Conservation (phyloP, 2,329 filamentous ascomycete species). For the Alternaria ethzedia region DNA sequence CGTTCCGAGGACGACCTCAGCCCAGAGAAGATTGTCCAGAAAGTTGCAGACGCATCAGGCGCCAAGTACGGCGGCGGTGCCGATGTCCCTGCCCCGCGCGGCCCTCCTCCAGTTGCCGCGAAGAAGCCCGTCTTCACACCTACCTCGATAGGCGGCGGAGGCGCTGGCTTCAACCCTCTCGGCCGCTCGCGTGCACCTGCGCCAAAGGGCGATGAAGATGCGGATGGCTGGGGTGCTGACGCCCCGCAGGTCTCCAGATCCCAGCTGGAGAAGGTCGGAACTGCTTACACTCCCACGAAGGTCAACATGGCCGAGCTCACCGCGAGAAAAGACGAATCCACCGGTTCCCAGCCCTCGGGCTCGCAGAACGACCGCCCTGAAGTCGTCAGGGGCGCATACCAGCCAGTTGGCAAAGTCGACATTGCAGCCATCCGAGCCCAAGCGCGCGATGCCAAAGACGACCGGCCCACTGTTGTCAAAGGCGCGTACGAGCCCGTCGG, state of each 20-base stretch:
- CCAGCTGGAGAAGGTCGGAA: constrained; percentile 87
- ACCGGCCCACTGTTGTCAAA: constrained; percentile 84
- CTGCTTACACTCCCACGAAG: constrained; percentile 94
- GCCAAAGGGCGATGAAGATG: constrained; percentile 68
- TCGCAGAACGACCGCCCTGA: constrained; percentile 60
- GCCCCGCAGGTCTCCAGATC: constrained; percentile 88
- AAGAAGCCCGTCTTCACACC: constrained; percentile 94
- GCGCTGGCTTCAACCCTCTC: constrained; percentile 70
- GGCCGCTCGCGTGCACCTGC: constrained; percentile 65
- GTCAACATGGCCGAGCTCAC: constrained; percentile 90
- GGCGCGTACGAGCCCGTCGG: constrained; percentile 93
- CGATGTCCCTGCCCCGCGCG: constrained; percentile 60
- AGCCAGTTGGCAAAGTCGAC: constrained; percentile 96
- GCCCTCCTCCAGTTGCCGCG: constrained; percentile 72
- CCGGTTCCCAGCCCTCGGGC: constrained; percentile 62
- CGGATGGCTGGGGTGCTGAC: constrained; percentile 93
- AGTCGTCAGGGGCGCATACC: constrained; percentile 84
- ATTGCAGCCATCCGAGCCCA: constrained; percentile 85
- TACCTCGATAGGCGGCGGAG: constrained; percentile 65
- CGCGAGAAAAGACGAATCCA: constrained; percentile 72
- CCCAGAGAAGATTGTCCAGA: constrained; percentile 86
- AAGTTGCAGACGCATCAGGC: constrained; percentile 92
- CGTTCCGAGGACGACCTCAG: constrained; percentile 89
- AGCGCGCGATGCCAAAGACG: constrained; percentile 70
- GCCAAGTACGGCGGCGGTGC: constrained; percentile 84